Percentiles rank a stretch among this genome's conserved stretches.
These are phyloP conservation scores for Neurospora sp. DNA, from an alignment of 495 filamentous ascomycete species.

Conservation along the genomic window DNA sequence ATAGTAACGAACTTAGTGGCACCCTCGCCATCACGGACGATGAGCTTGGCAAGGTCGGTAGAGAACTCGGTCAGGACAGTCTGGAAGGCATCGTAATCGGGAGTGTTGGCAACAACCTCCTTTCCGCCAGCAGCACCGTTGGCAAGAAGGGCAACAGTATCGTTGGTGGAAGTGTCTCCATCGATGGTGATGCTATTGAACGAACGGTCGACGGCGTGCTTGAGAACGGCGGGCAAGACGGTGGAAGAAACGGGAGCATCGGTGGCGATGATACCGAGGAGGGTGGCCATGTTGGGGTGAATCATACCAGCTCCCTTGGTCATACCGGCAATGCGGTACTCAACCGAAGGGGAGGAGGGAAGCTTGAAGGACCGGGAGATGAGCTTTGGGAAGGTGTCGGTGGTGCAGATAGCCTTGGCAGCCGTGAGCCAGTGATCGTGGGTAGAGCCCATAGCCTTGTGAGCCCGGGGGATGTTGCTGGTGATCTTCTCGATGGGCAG, in stretches of 20 bases:
- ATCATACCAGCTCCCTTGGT: slow-evolving; percentile 99
- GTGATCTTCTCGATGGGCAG: slow-evolving; percentile 89
- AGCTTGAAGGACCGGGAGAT: slow-evolving; percentile 74
- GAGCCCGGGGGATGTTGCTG: slow-evolving; percentile 64
- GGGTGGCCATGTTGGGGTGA: slow-evolving; percentile 97
- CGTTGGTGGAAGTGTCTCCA: slow-evolving; percentile 94
- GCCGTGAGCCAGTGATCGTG: slow-evolving; percentile 81
- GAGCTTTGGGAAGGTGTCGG: slow-evolving; percentile 98
- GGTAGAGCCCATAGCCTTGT: slow-evolving; percentile 54
- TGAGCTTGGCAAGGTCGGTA: slow-evolving; percentile 75
- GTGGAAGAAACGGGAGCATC: slow-evolving; percentile 71
- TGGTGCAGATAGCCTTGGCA: slow-evolving; percentile 94
- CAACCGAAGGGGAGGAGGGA: slow-evolving; percentile 63
- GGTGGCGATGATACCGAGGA: slow-evolving; percentile 88
- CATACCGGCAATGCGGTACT: slow-evolving; percentile 85
- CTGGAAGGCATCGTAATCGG: slow-evolving; percentile 57
- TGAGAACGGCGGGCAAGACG: slow-evolving; percentile 60
- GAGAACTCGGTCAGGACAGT: slow-evolving; percentile 65
- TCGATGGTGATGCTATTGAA: slow-evolving; percentile 98
- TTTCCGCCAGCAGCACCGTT: slow-evolving; percentile 85
- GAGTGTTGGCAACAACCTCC: slow-evolving; percentile 46
- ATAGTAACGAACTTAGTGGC: slow-evolving; percentile 98
- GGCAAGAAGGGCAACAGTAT: slow-evolving; percentile 86
- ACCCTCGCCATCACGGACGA: slow-evolving; percentile 93
- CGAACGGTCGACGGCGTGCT: slow-evolving; percentile 64